These are phyloP conservation scores for Boletus vinaceobasis DNA, from an alignment of 768 basidiomycete genomes.

Conservation along the genomic window DNA sequence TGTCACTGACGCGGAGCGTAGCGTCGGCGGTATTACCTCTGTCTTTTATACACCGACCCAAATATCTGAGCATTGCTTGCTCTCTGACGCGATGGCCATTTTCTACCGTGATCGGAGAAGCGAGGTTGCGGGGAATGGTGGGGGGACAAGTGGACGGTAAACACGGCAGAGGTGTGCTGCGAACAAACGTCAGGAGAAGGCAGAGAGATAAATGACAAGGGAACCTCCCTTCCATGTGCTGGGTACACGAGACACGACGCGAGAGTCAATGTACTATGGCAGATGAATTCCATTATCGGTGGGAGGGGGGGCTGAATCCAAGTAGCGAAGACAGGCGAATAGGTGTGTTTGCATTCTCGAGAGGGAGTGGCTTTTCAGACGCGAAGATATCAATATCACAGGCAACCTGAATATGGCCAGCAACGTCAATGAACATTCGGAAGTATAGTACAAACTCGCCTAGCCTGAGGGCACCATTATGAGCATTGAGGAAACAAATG, in stretches of 20 bases:
- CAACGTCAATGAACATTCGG: not conserved
- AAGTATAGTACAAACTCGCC: not conserved
- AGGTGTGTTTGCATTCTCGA: too few species aligned
- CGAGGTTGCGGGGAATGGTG: conserved; percentile 42
- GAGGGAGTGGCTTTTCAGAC: not conserved
- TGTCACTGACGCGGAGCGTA: conserved; percentile 32
- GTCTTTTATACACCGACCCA: conserved; percentile 70
- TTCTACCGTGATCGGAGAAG: conserved; percentile 57
- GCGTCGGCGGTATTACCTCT: conserved; percentile 88
- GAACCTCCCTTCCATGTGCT: conserved; percentile 4
- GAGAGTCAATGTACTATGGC: not conserved
- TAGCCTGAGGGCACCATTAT: not conserved
- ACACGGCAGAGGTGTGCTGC: not conserved
- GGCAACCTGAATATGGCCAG: not conserved
- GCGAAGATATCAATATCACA: not conserved
- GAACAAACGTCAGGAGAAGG: conserved; percentile 1
- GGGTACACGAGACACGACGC: not conserved
- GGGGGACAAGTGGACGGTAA: not conserved
- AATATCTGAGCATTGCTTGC: conserved; percentile 79
- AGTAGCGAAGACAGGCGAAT: not conserved
- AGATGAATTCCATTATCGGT: conserved; percentile 6
- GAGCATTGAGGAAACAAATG: not conserved
- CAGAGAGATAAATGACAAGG: not conserved
- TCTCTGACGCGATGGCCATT: conserved; percentile 91
- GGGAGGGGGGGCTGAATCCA: not conserved